These are phyloP conservation scores for Fusarium armeniacum DNA, from an alignment of 2,329 filamentous ascomycete genomes.

Conservation along the genomic window DNA sequence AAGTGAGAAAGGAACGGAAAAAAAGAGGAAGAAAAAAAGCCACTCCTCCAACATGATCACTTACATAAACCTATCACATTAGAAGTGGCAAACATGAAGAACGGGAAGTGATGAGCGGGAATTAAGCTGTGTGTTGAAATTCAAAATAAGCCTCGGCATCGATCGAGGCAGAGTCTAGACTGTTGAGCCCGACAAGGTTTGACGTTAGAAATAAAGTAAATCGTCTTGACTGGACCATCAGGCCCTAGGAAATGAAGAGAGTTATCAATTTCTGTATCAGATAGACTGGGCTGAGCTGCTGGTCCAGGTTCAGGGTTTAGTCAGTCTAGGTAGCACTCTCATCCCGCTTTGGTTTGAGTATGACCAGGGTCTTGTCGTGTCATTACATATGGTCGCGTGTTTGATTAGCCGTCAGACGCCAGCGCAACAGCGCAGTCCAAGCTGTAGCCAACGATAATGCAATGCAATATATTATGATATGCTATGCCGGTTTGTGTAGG, in stretches of 20 bases:
- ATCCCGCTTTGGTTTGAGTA: constrained; percentile 48
- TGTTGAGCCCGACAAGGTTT: constrained; percentile 32
- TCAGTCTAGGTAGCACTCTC: constrained; percentile 22
- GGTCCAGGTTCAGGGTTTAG: neutral
- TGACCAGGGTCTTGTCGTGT: constrained; percentile 28
- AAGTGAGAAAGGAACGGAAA: constrained; percentile 2
- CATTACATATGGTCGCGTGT: constrained; percentile 26
- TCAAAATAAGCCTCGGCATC: constrained; percentile 1
- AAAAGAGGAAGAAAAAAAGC: constrained; percentile 5
- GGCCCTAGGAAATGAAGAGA: constrained; percentile 13
- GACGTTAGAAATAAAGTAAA: constrained; percentile 26
- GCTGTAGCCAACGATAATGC: constrained; percentile 9
- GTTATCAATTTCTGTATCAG: constrained; percentile 15
- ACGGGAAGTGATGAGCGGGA: constrained; percentile 30
- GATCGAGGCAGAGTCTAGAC: constrained; percentile 16
- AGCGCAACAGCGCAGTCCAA: constrained; percentile 12
- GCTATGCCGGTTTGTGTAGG: neutral
- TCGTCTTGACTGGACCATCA: constrained; percentile 16
- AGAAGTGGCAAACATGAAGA: constrained; percentile 9
- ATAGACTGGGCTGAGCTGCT: constrained; percentile 12
- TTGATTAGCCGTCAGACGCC: constrained; percentile 32
- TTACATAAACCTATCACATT: neutral
- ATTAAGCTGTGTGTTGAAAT: neutral
- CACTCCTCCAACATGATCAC: constrained; percentile 26
- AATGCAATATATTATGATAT: constrained; percentile 5